Evolutionary conservation across 108 stramenopile genomes (phyloP).

Genomic region (Parietichytrium sp.): DNA sequence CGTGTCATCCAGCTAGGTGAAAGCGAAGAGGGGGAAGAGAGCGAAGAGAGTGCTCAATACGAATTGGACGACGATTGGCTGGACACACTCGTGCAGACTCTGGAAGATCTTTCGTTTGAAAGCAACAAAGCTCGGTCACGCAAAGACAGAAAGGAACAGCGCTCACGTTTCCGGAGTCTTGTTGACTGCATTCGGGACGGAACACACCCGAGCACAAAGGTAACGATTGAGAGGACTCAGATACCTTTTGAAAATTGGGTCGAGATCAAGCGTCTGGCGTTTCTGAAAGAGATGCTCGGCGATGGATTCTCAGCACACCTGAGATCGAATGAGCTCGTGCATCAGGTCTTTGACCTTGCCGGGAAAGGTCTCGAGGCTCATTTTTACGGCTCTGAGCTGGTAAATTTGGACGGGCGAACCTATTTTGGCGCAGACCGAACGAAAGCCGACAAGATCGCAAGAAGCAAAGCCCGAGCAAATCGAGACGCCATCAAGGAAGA

Average conservation of each 20-base stretch:
- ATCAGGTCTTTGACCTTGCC: not conserved
- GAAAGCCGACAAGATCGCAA: not conserved
- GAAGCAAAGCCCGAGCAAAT: not conserved
- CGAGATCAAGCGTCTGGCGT: conserved; percentile 1
- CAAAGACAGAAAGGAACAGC: not conserved
- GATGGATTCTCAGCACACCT: not conserved
- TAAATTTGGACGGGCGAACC: not conserved
- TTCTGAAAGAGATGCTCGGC: conserved; percentile 5
- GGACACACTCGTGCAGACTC: not conserved
- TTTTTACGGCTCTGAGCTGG: not conserved
- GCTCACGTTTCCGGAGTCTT: not conserved
- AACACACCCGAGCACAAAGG: not conserved
- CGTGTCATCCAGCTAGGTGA: too few relatives aligned
- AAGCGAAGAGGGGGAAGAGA: conserved; percentile 17
- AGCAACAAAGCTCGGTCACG: not conserved
- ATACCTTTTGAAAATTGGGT: not conserved
- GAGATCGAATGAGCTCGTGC: not conserved
- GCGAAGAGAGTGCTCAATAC: not conserved
- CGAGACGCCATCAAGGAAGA: conserved; percentile 13
- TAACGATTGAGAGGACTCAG: not conserved
- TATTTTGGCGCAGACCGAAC: not conserved
- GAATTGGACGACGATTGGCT: not conserved
- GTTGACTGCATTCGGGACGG: not conserved
- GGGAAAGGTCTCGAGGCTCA: not conserved
- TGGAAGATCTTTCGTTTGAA: not conserved